Evolutionary conservation across 495 filamentous ascomycete genomes (phyloP), one percentile per base, ranked within the genome.

Genomic region (Xylaria longipes): DNA sequence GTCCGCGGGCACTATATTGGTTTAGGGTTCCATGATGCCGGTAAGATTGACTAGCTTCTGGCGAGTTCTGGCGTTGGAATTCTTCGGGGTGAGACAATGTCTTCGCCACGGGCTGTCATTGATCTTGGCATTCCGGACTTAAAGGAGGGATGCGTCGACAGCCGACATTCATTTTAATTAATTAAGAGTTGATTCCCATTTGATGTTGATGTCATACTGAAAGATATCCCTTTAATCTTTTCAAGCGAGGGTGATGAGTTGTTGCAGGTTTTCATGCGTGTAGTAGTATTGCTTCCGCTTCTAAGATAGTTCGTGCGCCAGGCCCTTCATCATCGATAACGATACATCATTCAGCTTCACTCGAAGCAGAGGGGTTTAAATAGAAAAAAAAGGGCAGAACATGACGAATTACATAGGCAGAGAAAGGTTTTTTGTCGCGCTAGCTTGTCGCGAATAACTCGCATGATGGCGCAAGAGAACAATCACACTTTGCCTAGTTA

Each of bases 111-210:
- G 12, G 60, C 37, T 25, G 58, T 15, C 58, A 61, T 61, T 41
- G 58, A 61, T 11, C 22, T 63, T 63, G 37, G 37, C 60, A 63
- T 63, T 63, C 60, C 60, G 60, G 7, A 29, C 22, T 41, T 43
- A n/a, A 41, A 35, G 17, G 60, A 63, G 60, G 60, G 60, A 63
- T 29, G 60, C 12, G 12, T 27, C 45, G 37, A 43, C 29, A 15
- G 22, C 14, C 22, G 35, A 25, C 1, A 41, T 41, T 43, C 37
- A 27, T 27, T 43, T 63, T 22, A 15, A 63, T 63, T 63, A 43
- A 63, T 63, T 63, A 22, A 43, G 4, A 12, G 5, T 11, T 60
- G 8, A 22, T 37, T 35, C 20, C 22, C 29, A 20, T 29, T 63
- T 29, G 8, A 63, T 11, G 8, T 60, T 31, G 7, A 60, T 60